Base-by-base conservation (phyloP, 768 basidiomycete genomes). In the Solioccasus polychromus region DNA sequence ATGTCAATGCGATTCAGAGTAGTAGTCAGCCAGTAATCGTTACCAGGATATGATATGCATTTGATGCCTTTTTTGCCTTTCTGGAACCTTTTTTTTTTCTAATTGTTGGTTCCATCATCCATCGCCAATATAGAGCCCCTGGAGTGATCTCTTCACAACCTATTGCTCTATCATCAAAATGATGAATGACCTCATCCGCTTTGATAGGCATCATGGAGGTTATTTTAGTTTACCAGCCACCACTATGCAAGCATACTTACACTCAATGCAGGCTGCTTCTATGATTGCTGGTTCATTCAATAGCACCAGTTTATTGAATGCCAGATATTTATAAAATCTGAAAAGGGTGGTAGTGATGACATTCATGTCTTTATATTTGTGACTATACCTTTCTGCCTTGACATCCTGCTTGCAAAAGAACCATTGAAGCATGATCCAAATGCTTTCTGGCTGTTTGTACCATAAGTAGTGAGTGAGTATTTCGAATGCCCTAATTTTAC, bases 341-440 rank as follows among this genome's bases (percentile, higher is more conserved):
- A n/a, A n/a, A n/a, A n/a, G n/a, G n/a, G 18, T 31, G 30, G 15
- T 31, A 31, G 30, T 31, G 7, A 15, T 31, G 7, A 31, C n/a
- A n/a, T 9, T 12, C 5, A 5, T 12, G 14, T 31, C 5, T 31
- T 8, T 31, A 31, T 31, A 31, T 5, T 31, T 31, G 5, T 31
- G 15, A n/a, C n/a, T n/a, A 20, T 22, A 43, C 35, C 9, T 43
- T 12, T 48, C 18, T 5, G 1, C 18, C 5, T 14, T 17, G 3
- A 48, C 28, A 3, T 48, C 35, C 3, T 38, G n/a, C 12, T 43
- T 48, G 4, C 22, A 5, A 22, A 36, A 40, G 7, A 43, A 48
- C 47, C 47, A 48, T 26, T 48, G 41, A 7, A 48, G 12, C 28
- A 36, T 15, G 2, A 42, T 24, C 35, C 40, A 47, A 8, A 34